Evolutionary conservation across 371 early-diverging fungal species (phyloP), one percentile per base, ranked within the genome.

Genomic region (Choanephora cucurbitarum): DNA sequence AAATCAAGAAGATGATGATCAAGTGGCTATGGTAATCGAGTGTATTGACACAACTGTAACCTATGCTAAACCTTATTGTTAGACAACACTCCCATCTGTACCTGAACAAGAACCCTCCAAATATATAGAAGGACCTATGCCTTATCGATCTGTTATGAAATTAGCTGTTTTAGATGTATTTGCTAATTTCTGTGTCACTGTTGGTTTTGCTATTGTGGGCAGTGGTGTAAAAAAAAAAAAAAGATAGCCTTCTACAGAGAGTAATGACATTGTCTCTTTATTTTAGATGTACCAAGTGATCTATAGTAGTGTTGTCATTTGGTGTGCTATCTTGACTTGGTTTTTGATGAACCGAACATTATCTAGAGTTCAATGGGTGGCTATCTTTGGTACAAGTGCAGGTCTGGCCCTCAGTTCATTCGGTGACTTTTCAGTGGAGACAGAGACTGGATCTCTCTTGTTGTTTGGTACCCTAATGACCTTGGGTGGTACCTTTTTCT

Each of bases 231-330:
- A 69, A 44, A 43, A 21, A 2, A 17, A 7, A 13, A n/a, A n/a
- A n/a, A n/a, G n/a, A n/a, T n/a, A n/a, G n/a, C n/a, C n/a, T n/a
- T n/a, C n/a, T n/a, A n/a, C n/a, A n/a, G n/a, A n/a, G n/a, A n/a
- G n/a, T n/a, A n/a, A n/a, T n/a, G n/a, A n/a, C n/a, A n/a, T n/a
- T n/a, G n/a, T n/a, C n/a, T n/a, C n/a, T n/a, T n/a, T n/a, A n/a
- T n/a, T n/a, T 23, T 69, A 85, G 84, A 84, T 89, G 78, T 88
- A 83, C 46, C 89, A 89, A 74, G 85, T 88, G 15, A 86, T 88
- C 47, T 89, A 91, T 60, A 83, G 85, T 51, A 81, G 81, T 23
- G 83, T 91, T 9, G 86, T 91, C 8, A 88, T 88, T 33, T 89
- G 89, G 82, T 88, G 89, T 41, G 90, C 91, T n/a, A 72, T 91